Evolutionary conservation across 1,139 yeast genomes (phyloP).

Genomic region (Hansenula sp.): DNA sequence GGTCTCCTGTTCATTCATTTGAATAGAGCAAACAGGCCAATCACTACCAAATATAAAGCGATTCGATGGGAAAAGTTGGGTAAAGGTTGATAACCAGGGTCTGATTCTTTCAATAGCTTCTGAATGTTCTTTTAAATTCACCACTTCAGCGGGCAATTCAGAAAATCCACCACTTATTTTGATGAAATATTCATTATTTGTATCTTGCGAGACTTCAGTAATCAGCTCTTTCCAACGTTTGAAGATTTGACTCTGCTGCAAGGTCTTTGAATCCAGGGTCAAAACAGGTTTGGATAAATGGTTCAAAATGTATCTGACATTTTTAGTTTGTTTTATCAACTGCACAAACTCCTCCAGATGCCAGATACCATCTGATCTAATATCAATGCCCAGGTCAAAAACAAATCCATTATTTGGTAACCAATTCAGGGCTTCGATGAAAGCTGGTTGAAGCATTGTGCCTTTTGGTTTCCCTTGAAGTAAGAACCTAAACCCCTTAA

Average conservation of each 20-base stretch:
- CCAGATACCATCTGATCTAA: constrained; percentile 34
- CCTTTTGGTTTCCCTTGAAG: constrained; percentile 37
- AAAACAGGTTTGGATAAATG: constrained; percentile 39
- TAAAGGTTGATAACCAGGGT: constrained; percentile 32
- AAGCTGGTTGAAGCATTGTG: constrained; percentile 26
- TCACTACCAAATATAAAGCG: constrained; percentile 39
- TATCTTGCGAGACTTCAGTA: constrained; percentile 17
- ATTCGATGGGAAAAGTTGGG: constrained; percentile 29
- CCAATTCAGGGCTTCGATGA: constrained; percentile 31
- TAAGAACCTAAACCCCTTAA: constrained; percentile 38
- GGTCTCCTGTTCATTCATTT: constrained; percentile 13
- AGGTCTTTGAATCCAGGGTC: constrained; percentile 3
- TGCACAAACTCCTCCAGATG: constrained; percentile 33
- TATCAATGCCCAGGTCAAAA: constrained; percentile 40
- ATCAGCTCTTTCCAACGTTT: constrained; percentile 24
- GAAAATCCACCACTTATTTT: constrained; percentile 41
- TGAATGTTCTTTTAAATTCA: constrained; percentile 1
- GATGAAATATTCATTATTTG: constrained; percentile 28
- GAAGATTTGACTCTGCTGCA: constrained; percentile 6
- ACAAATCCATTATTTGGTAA: constrained; percentile 25
- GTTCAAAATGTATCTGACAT: constrained; percentile 31
- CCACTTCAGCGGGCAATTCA: constrained; percentile 27
- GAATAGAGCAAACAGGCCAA: constrained; percentile 38
- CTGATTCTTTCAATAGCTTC: constrained; percentile 2
- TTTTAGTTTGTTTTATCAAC: constrained; percentile 19